Percentiles rank a stretch among this genome's conserved stretches.
These are phyloP conservation scores for Erucastrum elatum DNA, from an alignment of 345 rosid species.

Conservation along the genomic window DNA sequence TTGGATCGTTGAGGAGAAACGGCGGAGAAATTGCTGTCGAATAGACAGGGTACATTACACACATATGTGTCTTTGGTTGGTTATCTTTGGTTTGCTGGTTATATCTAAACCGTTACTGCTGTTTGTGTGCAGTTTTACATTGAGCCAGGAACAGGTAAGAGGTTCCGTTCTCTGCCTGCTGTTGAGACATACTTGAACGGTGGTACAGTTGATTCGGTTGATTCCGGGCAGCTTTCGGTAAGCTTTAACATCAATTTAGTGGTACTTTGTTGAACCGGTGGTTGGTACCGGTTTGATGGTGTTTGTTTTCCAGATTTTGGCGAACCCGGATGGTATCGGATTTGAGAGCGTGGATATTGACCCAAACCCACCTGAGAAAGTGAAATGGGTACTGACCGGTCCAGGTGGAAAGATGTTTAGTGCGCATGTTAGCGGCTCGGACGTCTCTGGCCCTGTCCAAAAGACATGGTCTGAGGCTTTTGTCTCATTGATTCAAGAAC, in stretches of 20 bases:
- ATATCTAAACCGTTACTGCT: not conserved
- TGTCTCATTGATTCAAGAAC: slow-evolving; percentile 36
- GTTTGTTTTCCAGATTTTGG: slow-evolving; percentile 10
- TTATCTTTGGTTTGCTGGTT: slow-evolving; percentile 2
- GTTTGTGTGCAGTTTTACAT: slow-evolving; percentile 47
- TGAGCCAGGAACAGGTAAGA: slow-evolving; percentile 50
- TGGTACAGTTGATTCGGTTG: slow-evolving; percentile 6
- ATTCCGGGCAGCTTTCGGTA: slow-evolving; percentile 2
- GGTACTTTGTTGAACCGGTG: not conserved
- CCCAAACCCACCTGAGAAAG: slow-evolving; percentile 44
- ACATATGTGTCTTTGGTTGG: not conserved
- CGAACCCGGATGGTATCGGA: not conserved
- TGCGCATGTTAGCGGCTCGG: slow-evolving; percentile 42
- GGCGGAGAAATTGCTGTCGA: not conserved
- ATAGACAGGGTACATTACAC: slow-evolving; percentile 25
- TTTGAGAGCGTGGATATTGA: slow-evolving; percentile 15
- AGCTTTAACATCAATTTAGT: slow-evolving; percentile 1
- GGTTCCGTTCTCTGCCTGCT: slow-evolving; percentile 52
- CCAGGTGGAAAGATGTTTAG: slow-evolving; percentile 46
- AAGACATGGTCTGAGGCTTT: slow-evolving; percentile 56
- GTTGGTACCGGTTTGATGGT: not conserved
- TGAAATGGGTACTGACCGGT: slow-evolving; percentile 63
- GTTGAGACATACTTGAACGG: slow-evolving; percentile 45
- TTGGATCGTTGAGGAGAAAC: slow-evolving; percentile 35
- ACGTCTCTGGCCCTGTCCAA: slow-evolving; percentile 45